Conservation (phyloP, 345 rosid genomes). For the Gossypium mustelinum region DNA sequence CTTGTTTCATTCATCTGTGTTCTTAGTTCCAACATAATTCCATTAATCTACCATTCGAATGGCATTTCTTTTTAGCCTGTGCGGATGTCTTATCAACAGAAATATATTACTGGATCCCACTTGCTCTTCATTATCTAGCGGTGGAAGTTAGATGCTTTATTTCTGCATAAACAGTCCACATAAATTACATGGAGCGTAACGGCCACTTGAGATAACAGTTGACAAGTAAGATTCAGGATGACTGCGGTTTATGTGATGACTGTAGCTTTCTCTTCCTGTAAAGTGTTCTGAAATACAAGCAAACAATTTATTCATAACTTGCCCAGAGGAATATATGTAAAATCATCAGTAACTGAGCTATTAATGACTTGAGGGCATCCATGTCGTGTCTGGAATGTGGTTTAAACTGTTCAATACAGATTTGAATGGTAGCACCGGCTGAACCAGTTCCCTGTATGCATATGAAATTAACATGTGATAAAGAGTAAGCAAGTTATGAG, state of each 20-base stretch:
- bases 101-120: neutral
- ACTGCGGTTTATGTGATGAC: conserved; percentile 6
- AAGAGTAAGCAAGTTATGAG: neutral
- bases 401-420: conserved; percentile 80
- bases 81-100: neutral
- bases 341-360: conserved; percentile 43
- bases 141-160: conserved; percentile 9
- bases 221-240: conserved; percentile 1
- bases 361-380: conserved; percentile 88
- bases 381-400: conserved; percentile 81
- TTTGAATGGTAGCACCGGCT: conserved; percentile 84
- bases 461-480: conserved; percentile 1
- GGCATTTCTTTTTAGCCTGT: neutral
- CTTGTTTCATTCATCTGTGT: too few relatives aligned
- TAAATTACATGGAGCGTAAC: conserved; percentile 17
- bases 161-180: conserved; percentile 8
- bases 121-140: neutral
- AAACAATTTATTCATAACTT: conserved; percentile 17
- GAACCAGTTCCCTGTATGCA: conserved; percentile 78
- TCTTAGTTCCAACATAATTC: too few relatives aligned
- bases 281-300: conserved; percentile 60
- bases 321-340: neutral
- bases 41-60: neutral
- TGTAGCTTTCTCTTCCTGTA: conserved; percentile 78
- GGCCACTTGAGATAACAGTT: conserved; percentile 12